Evolutionary conservation across 257 asterid genomes (phyloP), one percentile per base, ranked within the genome.

Genomic region (Capsicum rhomboideum): DNA sequence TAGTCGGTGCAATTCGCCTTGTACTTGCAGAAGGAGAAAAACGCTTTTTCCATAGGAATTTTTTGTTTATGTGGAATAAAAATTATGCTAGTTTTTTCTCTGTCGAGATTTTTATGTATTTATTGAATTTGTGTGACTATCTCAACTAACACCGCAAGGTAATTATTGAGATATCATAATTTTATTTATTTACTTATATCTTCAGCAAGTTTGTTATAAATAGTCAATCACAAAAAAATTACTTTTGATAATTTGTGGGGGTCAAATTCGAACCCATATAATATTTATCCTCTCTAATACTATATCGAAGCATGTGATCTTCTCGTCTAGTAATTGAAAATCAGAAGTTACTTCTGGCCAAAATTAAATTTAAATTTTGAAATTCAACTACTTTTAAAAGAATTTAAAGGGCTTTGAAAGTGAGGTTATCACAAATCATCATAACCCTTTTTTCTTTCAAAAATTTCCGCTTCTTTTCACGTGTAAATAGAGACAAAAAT

Each of bases 401-500:
- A 23, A 49, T 37, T 6, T 74, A 3, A 8, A 49, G 17, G 59
- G 42, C 34, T 46, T 44, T 74, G 14, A 75, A 75, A 50, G 63
- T 75, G 81, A 75, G 81, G 44, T 26, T 75, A 29, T 75, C 81
- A 49, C 63, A 5, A 75, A 63, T 50, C 81, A 3, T 75, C 26
- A 16, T 61, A 26, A 9, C 40, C 81, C 10, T 13, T 50, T 75
- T 50, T 50, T 26, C 44, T 75, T 8, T 50, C 17, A 75, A 75
- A 75, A 49, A 0, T 50, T 75, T 75, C 17, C 14, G 3, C 63
- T 4, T 75, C 63, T 50, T 75, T 50, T 50, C 81, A 75, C 61
- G 63, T 50, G 81, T 75, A 75, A 50, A 75, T 75, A 75, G 63
- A 52, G 44, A 75, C 46, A 75, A 75, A 50, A 49, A 23, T 75